phyloP scores from a whole-genome alignment of 177 flowering plant genomes.

The Vitis hybrid region DNA sequence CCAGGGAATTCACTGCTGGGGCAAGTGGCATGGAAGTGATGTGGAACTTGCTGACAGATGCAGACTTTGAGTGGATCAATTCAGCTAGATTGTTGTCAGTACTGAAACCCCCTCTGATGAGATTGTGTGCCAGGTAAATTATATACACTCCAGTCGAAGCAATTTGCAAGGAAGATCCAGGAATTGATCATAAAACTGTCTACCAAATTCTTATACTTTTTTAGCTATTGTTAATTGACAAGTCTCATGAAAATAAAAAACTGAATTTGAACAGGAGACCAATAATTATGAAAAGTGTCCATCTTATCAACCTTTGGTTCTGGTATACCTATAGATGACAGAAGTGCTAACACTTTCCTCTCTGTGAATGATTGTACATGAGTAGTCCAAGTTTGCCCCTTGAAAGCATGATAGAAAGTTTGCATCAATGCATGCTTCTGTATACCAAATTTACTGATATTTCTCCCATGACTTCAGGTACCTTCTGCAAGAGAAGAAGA shows the following conservation, averaged over 20 bases:
- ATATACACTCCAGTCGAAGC: too few species aligned
- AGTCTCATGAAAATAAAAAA: too few species aligned
- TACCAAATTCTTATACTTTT: neutral
- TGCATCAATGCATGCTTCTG: too few species aligned
- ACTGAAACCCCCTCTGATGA: conserved; percentile 64
- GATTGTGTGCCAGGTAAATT: conserved; percentile 81
- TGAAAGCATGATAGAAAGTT: too few species aligned
- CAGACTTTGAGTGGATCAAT: conserved; percentile 55
- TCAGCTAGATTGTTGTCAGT: conserved; percentile 45
- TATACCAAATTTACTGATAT: neutral
- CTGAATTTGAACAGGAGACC: too few species aligned
- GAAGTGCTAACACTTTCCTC: too few species aligned
- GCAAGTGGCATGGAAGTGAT: conserved; percentile 71
- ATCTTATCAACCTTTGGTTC: too few species aligned
- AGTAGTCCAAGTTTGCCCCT: too few species aligned
- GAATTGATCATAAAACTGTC: neutral
- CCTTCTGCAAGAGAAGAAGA: conserved; percentile 88
- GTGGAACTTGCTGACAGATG: conserved; percentile 57
- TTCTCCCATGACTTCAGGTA: conserved; percentile 44
- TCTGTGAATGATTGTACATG: too few species aligned
- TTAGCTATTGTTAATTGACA: neutral
- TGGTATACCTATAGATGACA: too few species aligned
- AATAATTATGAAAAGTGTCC: too few species aligned
- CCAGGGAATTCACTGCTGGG: conserved; percentile 56
- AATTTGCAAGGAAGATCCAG: neutral